Evolutionary conservation across 2,329 filamentous ascomycete genomes (phyloP), one percentile per base, ranked within the genome.

Genomic region (Penicillium sp.): DNA sequence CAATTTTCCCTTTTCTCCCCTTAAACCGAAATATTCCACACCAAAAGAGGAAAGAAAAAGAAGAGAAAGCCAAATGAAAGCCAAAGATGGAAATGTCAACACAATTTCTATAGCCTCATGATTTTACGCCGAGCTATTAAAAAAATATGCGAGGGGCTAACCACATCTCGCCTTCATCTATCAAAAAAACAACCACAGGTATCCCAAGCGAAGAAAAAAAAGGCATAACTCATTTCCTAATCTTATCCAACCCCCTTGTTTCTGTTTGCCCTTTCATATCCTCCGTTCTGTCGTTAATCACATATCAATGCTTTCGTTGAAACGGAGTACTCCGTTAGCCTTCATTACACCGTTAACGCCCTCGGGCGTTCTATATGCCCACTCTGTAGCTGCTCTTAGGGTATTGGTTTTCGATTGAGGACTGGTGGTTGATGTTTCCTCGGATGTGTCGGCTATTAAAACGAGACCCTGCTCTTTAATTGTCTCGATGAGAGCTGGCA

Each of bases 381-480:
- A 74, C 47, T 75, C 72, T 26, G 56, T 58, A 21, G 68, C 68
- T 35, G 71, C 64, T 18, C 66, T 69, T 61, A 69, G 65, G 1
- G 71, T 28, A 52, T 62, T 61, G 12, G 66, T 56, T 12, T 61
- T 58, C 23, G 63, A 46, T 28, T n/a, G 61, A 60, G 21, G 65
- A 60, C 30, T 16, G 30, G 9, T 5, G 55, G 40, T 65, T 3
- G 66, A 56, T 30, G 26, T 59, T 61, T 87, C 83, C 57, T 84
- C 81, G 5, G 89, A 90, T 63, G 89, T 90, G 70, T 99, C 93
- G 52, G 90, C 88, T 16, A 99, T 92, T 38, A 99, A 82, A 5
- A 96, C 93, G 51, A 99, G 80, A 24, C 94, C 93, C 49, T 96
- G 89, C 24, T 91, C 91, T 74, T 97, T 97, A 76, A 99, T 93